Evolutionary conservation across 202 grass and related monocot genomes (phyloP), one percentile per base, ranked within the genome.

Genomic region (Setaria italica): DNA sequence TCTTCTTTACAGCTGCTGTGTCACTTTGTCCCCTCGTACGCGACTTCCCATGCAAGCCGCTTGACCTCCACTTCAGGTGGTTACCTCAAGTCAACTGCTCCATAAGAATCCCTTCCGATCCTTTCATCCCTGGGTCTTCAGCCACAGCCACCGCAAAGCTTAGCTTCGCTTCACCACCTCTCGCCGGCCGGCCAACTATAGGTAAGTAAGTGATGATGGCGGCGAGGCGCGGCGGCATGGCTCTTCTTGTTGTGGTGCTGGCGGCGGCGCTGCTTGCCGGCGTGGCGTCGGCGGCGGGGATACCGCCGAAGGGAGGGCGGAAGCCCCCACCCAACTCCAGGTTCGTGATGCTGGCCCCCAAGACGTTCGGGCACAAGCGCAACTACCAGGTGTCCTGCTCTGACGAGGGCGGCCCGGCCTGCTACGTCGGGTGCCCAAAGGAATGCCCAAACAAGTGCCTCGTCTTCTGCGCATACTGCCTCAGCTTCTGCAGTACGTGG

Each of bases 381-480:
- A 55, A 70, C 35, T 81, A 81, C 65, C n/a, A 81, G 79, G 79
- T 56, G 4, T 21, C 79, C 65, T 81, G 79, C 79, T 2, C 6
- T n/a, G 79, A 81, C 45, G 17, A 33, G 5, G 72, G 87, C 19
- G 73, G 60, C 45, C 72, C 89, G 2, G 49, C 54, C 29, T 85
- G 81, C 65, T 57, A 55, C 10, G 79, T 80, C 2, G 72, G 55
- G 0, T 90, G 84, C 79, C 88, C 84, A 11, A 67, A 56, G 3
- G 30, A 57, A 0, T 90, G 89, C 77, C 70, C 58, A 0, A 70
- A 85, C 67, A 62, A 70, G 33, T 91, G 89, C 82, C 77, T 91
- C 41, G 89, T 87, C 62, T 45, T 82, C 83, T 91, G 89, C 85
- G 35, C 80, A 10, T 70, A 78, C 83, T 91, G 89, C 82, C 58